Conservation (phyloP, 2,329 filamentous ascomycete genomes). For the Aureobasidium sp. region DNA sequence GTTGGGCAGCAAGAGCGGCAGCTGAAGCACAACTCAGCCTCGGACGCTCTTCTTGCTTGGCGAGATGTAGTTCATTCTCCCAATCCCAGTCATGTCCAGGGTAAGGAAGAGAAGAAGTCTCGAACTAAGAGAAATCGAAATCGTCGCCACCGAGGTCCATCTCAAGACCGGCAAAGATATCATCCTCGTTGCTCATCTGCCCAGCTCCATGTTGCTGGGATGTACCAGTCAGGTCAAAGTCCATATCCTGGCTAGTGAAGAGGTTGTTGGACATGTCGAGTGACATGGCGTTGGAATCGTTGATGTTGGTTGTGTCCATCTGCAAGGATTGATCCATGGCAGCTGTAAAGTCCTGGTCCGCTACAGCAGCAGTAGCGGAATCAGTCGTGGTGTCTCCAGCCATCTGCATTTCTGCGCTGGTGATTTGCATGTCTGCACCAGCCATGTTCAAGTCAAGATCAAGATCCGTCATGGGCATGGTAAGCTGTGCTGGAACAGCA, state of each 20-base stretch:
- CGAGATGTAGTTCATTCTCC: neutral
- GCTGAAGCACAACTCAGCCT: neutral
- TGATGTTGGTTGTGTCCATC: conserved; percentile 6
- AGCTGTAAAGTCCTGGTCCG: conserved; percentile 1
- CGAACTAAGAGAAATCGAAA: conserved; percentile 22
- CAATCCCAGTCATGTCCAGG: neutral
- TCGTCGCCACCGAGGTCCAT: conserved; percentile 26
- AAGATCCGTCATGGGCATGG: conserved; percentile 21
- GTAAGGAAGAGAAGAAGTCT: neutral
- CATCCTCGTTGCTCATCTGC: conserved; percentile 29
- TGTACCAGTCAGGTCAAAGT: conserved; percentile 24
- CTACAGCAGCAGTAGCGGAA: neutral
- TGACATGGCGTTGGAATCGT: conserved; percentile 19
- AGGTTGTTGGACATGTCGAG: conserved; percentile 14
- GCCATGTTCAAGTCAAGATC: conserved; percentile 27
- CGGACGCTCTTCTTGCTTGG: neutral
- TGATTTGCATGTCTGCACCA: neutral
- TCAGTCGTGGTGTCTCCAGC: neutral
- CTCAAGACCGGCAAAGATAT: conserved; percentile 36
- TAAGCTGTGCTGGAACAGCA: conserved; percentile 55
- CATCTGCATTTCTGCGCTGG: neutral
- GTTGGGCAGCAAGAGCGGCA: neutral
- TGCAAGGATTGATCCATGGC: conserved; percentile 4
- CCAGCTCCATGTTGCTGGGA: conserved; percentile 16
- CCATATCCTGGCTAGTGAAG: conserved; percentile 18